Evolutionary conservation across 1,284 basidiomycete species (phyloP), one percentile per base, ranked within the genome.

Genomic region (Waitea zeae): DNA sequence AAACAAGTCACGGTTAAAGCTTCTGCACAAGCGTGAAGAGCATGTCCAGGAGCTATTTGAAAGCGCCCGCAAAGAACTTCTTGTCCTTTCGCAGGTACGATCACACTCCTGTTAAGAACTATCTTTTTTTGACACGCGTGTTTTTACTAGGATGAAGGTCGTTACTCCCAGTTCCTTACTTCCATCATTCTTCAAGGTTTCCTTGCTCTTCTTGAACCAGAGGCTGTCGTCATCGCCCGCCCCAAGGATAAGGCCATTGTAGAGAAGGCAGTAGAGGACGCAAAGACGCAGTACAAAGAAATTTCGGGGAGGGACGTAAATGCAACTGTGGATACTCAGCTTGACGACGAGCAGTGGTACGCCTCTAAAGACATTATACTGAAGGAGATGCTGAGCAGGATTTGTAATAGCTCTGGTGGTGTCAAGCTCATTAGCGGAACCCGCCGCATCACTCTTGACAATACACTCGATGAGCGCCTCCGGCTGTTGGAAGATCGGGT

Each of bases 21-120:
- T 98, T 18, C 73, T 98, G 13, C 84, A 93, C 52, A 74, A 80
- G 40, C 77, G 92, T 35, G 93, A 98, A 54, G 87, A 96, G 52
- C 76, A 92, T 42, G 64, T 97, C 3, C 82, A 95, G 49, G 76
- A 83, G 38, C 72, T 97, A 38, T 98, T 99, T 55, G 59, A 71
- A 12, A 66, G 72, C 3, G 74, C 89, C 1, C 75, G 83, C 40
- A 60, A 64, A 32, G 60, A 74, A 38, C 65, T 80, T 39, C 51
- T 68, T 12, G 61, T 65, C 6, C 67, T 93, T 14, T 67, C 78
- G 7, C 24, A 26, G 24, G 24, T 26, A 26, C 7, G 9, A n/a
- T 26, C 24, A 9, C 24, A 7, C 7, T 26, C 24, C 7, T 26
- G n/a, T 26, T n/a, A 26, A 26, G 24, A 7, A 7, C 9, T 26